Conservation (phyloP, 805 yeast genomes). For the Saccharomycopsis capsularis region DNA sequence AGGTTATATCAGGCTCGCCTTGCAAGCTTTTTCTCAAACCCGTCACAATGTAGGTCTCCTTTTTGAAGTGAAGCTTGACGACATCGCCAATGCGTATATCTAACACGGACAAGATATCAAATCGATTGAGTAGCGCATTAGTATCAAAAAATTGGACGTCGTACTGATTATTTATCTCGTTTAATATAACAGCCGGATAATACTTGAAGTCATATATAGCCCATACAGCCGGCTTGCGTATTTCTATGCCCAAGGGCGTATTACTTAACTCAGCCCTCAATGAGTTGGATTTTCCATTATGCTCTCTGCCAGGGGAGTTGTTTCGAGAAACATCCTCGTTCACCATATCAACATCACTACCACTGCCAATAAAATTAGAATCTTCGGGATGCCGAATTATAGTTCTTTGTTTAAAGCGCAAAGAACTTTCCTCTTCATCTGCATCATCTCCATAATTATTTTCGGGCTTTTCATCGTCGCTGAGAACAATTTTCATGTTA, state of each 20-base stretch:
- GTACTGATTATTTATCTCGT: conserved; percentile 23
- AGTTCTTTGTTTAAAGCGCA: no score
- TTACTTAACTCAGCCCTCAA: no score
- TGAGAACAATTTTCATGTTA: no score
- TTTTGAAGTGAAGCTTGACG: conserved; percentile 32
- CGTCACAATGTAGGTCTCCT: conserved; percentile 35
- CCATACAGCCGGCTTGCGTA: conserved; percentile 38
- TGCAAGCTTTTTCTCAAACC: conserved; percentile 32
- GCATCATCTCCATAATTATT: no score
- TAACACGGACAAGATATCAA: conserved; percentile 36
- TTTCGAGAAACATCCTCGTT: no score
- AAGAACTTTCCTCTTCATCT: no score
- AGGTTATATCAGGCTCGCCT: conserved; percentile 33
- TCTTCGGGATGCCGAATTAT: no score
- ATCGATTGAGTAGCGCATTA: conserved; percentile 28
- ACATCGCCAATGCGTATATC: conserved; percentile 54
- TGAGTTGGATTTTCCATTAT: no score
- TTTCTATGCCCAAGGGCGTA: no score
- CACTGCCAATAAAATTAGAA: background rate
- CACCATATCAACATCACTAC: no score
- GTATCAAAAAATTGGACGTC: conserved; percentile 38
- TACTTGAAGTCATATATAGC: conserved; percentile 41
- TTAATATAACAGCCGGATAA: conserved; percentile 42
- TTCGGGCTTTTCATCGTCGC: no score
- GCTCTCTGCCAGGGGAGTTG: no score